Evolutionary conservation across 352 stramenopile genomes (phyloP).

Genomic region (Pythium grandisporangium): DNA sequence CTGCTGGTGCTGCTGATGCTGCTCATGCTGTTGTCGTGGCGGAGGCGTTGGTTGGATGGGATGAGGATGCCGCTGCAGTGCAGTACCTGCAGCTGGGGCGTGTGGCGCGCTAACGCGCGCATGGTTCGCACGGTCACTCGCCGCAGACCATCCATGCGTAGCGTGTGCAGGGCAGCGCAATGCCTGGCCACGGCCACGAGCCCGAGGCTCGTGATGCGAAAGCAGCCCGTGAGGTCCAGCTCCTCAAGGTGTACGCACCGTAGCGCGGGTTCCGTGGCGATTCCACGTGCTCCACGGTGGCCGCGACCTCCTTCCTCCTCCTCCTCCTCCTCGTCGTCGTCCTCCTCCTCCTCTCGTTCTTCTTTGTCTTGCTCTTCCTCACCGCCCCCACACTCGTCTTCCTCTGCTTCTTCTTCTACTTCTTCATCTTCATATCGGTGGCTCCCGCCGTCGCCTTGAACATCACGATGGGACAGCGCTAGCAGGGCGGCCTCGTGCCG

Average conservation of each 20-base stretch:
- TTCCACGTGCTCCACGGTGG: slow-evolving; percentile 17
- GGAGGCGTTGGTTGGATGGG: no score
- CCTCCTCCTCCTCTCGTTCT: no score
- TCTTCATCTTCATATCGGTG: slow-evolving; percentile 13
- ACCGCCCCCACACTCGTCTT: no score
- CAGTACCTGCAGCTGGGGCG: slow-evolving; percentile 23
- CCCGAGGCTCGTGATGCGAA: slow-evolving; percentile 42
- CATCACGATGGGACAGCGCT: no score
- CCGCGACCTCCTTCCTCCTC: slow-evolving; percentile 14
- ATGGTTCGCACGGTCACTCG: slow-evolving; percentile 25
- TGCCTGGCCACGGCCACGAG: slow-evolving; percentile 21
- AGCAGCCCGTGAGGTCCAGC: slow-evolving; percentile 61
- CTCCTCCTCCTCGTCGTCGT: no score
- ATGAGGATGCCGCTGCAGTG: slow-evolving; percentile 57
- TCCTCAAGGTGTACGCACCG: slow-evolving; percentile 31
- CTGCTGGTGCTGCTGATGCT: no score
- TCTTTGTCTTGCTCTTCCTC: no score
- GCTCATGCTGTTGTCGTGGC: no score
- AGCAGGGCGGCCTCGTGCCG: no score
- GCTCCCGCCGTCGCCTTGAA: no score
- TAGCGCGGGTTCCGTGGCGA: slow-evolving; percentile 3
- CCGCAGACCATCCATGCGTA: slow-evolving; percentile 53
- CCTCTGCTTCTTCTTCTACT: not conserved
- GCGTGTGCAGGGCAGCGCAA: slow-evolving; percentile 26
- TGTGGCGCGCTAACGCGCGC: slow-evolving; percentile 20